Evolutionary conservation across 2,329 filamentous ascomycete genomes (phyloP).

Genomic region (Diaporthe sp.): DNA sequence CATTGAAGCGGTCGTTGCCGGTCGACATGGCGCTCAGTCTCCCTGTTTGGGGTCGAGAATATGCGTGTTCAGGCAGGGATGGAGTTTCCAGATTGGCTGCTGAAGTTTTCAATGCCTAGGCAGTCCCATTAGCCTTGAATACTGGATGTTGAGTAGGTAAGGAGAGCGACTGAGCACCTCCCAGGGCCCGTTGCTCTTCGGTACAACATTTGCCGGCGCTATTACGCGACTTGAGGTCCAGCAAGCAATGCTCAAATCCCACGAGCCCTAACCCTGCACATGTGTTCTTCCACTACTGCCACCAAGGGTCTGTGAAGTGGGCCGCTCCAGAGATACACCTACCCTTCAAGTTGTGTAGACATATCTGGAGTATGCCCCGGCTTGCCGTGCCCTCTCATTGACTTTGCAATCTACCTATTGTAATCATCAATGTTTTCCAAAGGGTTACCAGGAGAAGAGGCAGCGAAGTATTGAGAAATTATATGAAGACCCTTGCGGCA

Average conservation of each 20-base stretch:
- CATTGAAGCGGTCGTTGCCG: constrained; percentile 65
- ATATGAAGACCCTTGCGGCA: too few species aligned
- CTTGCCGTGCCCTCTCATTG: too few species aligned
- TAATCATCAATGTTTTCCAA: too few species aligned
- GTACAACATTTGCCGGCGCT: not conserved
- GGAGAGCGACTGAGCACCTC: not conserved
- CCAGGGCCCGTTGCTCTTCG: not conserved
- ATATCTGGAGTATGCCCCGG: too few species aligned
- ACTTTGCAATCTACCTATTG: too few species aligned
- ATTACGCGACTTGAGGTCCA: not conserved
- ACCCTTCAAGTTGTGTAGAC: too few species aligned
- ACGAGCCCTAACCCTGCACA: not conserved
- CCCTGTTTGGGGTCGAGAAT: not conserved
- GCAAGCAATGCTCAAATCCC: not conserved
- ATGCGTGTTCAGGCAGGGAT: not conserved
- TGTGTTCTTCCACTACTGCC: too few species aligned
- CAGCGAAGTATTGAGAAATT: too few species aligned
- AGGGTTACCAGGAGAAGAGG: too few species aligned
- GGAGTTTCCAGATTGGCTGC: not conserved
- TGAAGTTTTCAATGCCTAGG: not conserved
- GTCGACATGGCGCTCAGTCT: not conserved
- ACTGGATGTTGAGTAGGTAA: not conserved
- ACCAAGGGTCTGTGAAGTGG: not conserved
- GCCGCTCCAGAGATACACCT: not conserved
- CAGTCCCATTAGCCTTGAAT: not conserved